Evolutionary conservation across 2,329 filamentous ascomycete genomes (phyloP), one percentile per base, ranked within the genome.

Genomic region (Escovopsis sp.): DNA sequence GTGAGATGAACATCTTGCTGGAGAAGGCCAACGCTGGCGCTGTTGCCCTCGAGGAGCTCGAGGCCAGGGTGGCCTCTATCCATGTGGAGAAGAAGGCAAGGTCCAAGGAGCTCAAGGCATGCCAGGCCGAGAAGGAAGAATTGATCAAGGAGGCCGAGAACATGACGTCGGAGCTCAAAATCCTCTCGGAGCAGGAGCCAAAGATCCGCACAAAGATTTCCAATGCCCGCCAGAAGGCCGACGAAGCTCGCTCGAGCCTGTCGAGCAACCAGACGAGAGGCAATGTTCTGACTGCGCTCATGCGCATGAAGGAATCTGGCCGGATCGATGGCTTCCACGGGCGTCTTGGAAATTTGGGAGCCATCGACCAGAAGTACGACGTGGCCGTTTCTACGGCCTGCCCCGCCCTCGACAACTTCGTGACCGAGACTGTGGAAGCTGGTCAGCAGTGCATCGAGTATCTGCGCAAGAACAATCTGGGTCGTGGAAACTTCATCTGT

Each of bases 361-460:
- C 85, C 1, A 98, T 98, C 51, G 88, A 98, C 54, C 73, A 85
- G 57, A 85, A 85, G 62, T 98, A 94, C 60, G 91, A 98, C 55
- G 78, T 98, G 36, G 91, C 91, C n/a, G 94, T 98, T 47, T 98
- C 93, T 0, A 98, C 91, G 0, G 93, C 91, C 10, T 96, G 91
- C 52, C 80, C 85, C 38, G 75, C 83, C 3, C 75, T 98, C 9
- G 86, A 98, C 61, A 94, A 96, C 57, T 88, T 98, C 62, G 89
- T 98, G 9, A 94, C 94, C 1, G 91, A 96, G 54, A 88, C 85
- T 1, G 89, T 96, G 12, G 91, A 96, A 54, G 85, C 87, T 45
- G 91, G 88, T 49, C 91, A 98, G 61, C 88, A 96, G 59, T 98
- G 93, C 61, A 96, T 98, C 49, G 91, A 96, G 57, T 91, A 98